Evolutionary conservation across 768 basidiomycete species (phyloP).

Genomic region (Ramaria sp.): DNA sequence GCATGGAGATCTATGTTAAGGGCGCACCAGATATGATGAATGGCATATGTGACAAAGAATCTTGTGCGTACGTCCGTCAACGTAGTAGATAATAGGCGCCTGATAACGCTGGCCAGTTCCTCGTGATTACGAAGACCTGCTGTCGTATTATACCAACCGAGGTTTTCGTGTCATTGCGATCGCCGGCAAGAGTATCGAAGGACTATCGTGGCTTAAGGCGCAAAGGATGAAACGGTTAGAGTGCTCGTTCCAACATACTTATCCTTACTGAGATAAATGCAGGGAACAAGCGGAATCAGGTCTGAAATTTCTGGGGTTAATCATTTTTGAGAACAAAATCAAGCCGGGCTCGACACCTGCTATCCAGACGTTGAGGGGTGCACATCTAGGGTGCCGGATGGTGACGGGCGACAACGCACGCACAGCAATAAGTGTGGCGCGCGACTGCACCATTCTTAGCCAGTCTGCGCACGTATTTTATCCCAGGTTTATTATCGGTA

Average conservation of each 20-base stretch:
- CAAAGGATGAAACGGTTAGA: slow-evolving; percentile 87
- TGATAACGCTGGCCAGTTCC: slow-evolving; percentile 51
- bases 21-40: slow-evolving; percentile 98
- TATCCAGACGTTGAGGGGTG: slow-evolving; percentile 77
- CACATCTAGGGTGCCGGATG: slow-evolving; percentile 93
- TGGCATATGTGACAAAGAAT: slow-evolving; percentile 85
- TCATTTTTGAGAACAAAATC: slow-evolving; percentile 97
- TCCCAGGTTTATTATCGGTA: slow-evolving; percentile 70
- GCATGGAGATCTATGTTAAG: slow-evolving; percentile 98
- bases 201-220: slow-evolving; percentile 92
- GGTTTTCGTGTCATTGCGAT: slow-evolving; percentile 98
- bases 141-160: slow-evolving; percentile 93
- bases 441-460: slow-evolving; percentile 84
- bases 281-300: slow-evolving; percentile 93
- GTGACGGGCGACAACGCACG: slow-evolving; percentile 96
- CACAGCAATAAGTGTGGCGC: slow-evolving; percentile 92
- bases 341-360: slow-evolving; percentile 87
- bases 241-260: slow-evolving; percentile 1
- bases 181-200: slow-evolving; percentile 90
- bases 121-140: slow-evolving; percentile 88
- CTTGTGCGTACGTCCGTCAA: slow-evolving; percentile 53
- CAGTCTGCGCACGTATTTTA: slow-evolving; percentile 84
- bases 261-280: slow-evolving; percentile 3
- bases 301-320: slow-evolving; percentile 83
- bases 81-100: not conserved